Percentiles rank a stretch among this genome's conserved stretches.
Conservation (phyloP, 1,284 basidiomycete species). For the Apiotrichum domesticum region DNA sequence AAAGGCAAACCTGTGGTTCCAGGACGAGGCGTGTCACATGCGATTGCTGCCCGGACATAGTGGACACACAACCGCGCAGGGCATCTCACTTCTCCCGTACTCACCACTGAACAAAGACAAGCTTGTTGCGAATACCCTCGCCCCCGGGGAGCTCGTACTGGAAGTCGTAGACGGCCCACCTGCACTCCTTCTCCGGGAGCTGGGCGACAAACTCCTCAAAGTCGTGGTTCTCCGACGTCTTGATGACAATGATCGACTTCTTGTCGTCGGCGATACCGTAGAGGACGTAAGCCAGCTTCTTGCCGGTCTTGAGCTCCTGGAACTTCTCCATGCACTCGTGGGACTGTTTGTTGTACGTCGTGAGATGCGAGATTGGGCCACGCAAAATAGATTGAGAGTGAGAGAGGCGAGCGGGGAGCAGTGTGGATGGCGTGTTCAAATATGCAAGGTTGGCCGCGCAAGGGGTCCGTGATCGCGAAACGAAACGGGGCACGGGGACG, state of each 20-base stretch:
- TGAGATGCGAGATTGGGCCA: not conserved
- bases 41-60: not conserved
- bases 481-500: not conserved
- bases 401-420: not conserved
- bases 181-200: slow-evolving; percentile 69
- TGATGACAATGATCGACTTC: slow-evolving; percentile 70
- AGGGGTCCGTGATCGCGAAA: no score
- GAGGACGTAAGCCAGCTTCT: slow-evolving; percentile 82
- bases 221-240: slow-evolving; percentile 51
- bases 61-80: not conserved
- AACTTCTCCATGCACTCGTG: slow-evolving; percentile 58
- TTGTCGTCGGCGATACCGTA: slow-evolving; percentile 63
- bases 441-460: no score
- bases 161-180: slow-evolving; percentile 92
- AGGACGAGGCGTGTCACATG: no score
- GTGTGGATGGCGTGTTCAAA: not conserved
- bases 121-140: slow-evolving; percentile 80
- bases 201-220: slow-evolving; percentile 75
- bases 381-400: no score
- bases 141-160: slow-evolving; percentile 73
- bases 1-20: no score
- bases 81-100: slow-evolving; percentile 21
- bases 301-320: slow-evolving; percentile 73
- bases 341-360: slow-evolving; percentile 22
- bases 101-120: slow-evolving; percentile 76